Percentiles rank a stretch among this genome's conserved stretches.
Evolutionary conservation across 371 early-diverging fungal species (phyloP).

Genomic region (Syncephalastrum racemosum): DNA sequence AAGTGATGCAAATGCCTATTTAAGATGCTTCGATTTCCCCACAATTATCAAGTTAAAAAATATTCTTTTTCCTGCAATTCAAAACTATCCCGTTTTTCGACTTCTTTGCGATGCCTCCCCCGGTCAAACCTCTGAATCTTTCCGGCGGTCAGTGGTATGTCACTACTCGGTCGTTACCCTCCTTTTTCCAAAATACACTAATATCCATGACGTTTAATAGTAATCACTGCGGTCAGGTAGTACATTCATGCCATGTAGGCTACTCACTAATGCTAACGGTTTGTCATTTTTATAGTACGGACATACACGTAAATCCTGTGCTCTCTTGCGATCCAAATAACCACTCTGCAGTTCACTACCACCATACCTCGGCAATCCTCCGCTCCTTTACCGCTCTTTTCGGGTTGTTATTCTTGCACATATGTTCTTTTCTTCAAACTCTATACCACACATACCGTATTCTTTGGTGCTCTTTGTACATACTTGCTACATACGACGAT

Average conservation of each 20-base stretch:
- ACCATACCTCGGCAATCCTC: neutral
- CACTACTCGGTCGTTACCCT: neutral
- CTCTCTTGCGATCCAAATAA: constrained; percentile 11
- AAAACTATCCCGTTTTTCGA: too few species aligned
- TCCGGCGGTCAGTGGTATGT: constrained; percentile 33
- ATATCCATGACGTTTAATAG: constrained; percentile 4
- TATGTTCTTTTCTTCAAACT: neutral
- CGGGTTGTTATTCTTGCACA: neutral
- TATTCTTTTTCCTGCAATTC: too few species aligned
- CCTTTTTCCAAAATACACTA: neutral
- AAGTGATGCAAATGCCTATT: too few species aligned
- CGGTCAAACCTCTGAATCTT: constrained; percentile 28
- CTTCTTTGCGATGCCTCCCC: constrained; percentile 5
- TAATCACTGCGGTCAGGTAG: constrained; percentile 29
- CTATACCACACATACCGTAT: neutral
- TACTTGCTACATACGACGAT: neutral
- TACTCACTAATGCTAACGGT: neutral
- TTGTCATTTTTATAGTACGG: constrained; percentile 12
- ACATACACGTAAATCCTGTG: constrained; percentile 4
- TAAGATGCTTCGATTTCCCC: too few species aligned
- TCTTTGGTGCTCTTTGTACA: neutral
- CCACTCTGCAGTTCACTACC: neutral
- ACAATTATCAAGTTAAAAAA: too few species aligned
- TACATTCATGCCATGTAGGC: neutral
- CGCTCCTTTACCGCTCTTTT: neutral